Evolutionary conservation across 257 asterid genomes (phyloP), one percentile per base, ranked within the genome.

Genomic region (Ilex asprella): DNA sequence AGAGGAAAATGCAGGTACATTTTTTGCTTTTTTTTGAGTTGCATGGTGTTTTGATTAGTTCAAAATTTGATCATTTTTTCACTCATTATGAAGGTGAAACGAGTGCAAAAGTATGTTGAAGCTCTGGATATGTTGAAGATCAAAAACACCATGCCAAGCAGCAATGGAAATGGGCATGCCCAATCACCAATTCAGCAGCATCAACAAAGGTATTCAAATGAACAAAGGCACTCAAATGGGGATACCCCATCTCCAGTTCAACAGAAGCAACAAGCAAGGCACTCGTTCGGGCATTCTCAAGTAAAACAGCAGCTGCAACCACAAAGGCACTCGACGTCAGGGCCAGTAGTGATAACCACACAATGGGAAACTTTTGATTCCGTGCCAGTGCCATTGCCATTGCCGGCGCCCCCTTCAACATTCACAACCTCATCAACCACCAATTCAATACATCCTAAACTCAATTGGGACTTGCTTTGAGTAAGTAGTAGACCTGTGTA

Each of bases 1-100:
- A 86, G 76, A 89, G 87, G 70, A 86, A 84, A 81, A 73, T 84
- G 82, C 98, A 86, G 96, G 98, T 91, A 75, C 2, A 15, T 53
- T 14, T 53, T 15, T 53, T 15, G 14, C 15, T 53, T 2, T 10
- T 10, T 46, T 46, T 6, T 41, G 12, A 41, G n/a, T 46, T 14
- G 13, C 14, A 5, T 14, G 3, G n/a, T 41, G 52, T 10, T 11
- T 46, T 46, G 14, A 11, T 6, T 3, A 35, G 41, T 35, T 4
- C 5, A 35, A 35, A 35, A 35, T 35, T 35, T 35, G 41, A 35
- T 35, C 41, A 35, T 35, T 35, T 35, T 35, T 8, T 3, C 8
- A 35, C 41, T 35, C 41, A 35, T 35, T 35, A 3, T 35, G 41
- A 35, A 35, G 41, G 41, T 73, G 56, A 76, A 31, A 55, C 71